Base-by-base conservation (phyloP, 495 filamentous ascomycete genomes). In the Amphirosellinia nigrospora region DNA sequence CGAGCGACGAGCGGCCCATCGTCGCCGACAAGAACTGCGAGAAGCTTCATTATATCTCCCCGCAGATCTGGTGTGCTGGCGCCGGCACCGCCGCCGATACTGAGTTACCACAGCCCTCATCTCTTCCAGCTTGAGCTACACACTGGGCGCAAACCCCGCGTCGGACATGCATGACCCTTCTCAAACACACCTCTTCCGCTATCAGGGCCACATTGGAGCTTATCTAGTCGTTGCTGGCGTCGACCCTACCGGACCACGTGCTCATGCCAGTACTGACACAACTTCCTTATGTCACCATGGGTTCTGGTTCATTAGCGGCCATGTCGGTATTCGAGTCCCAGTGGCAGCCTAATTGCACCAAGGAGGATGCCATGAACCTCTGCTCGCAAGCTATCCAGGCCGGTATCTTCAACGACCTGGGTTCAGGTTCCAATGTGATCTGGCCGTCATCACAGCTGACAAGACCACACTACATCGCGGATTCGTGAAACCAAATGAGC, bases 21-120 rank as follows among this genome's bases (percentile, higher is more conserved):
- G 96, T 99, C 75, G 96, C 96, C 78, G 96, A 99, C 89, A 99
- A 99, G 93, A 99, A 99, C 89, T 99, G 96, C 83, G 93, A 99
- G 83, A 99, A 99, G 86, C 89, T 99, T 61, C 96, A 99, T 84
- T 99, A 96, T 86, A 99, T 98, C 81, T 86, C 96, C 13, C 94
- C 96, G 66, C 94, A 98, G 82, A 99, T 99, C 85, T 99, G 96
- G 96, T 99, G 96, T 85, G 96, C 96, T 16, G 96, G 96, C 74
- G 96, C 96, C 69, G 96, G 96, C 82, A 99, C 96, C 50, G 96
- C 96, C 71, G 96, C 96, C 71, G 96, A 99, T 82, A 99, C 96
- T 70, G 96, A 99, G 83, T 99, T 99, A 98, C 96, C 71, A 99
- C 96, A 61, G 90, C 96, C 74, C 89, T 99, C 79, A 97, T 99